Conservation (phyloP, 2,329 filamentous ascomycete genomes). For the Botrytis paeoniae region DNA sequence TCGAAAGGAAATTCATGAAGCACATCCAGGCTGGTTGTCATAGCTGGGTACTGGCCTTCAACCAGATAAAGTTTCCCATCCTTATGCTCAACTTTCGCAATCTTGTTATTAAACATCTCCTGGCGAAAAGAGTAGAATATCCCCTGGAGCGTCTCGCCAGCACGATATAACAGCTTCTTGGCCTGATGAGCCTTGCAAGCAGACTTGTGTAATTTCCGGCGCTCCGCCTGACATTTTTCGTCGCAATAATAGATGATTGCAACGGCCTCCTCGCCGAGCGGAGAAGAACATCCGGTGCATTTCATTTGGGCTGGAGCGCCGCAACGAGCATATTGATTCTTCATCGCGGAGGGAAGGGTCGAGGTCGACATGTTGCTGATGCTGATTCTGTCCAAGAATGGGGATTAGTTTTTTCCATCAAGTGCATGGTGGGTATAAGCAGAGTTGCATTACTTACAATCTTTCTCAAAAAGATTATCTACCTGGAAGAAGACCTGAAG, state of each 20-base stretch:
- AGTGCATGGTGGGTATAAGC: not conserved
- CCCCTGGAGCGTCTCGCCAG: slow-evolving; percentile 16
- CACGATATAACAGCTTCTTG: slow-evolving; percentile 4
- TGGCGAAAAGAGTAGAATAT: slow-evolving; percentile 20
- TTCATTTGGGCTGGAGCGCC: rapidly evolving
- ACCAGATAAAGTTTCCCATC: too few relatives aligned
- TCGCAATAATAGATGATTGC: slow-evolving; percentile 9
- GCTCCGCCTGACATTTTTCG: slow-evolving; percentile 3
- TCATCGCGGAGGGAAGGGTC: not conserved
- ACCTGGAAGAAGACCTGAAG: not conserved
- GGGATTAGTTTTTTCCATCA: not conserved
- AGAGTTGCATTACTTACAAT: not conserved
- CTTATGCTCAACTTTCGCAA: not conserved
- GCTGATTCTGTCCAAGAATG: not conserved
- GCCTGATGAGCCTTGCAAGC: slow-evolving; percentile 2
- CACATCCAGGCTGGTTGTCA: too few relatives aligned
- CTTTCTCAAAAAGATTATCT: not conserved
- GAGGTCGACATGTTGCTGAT: not conserved
- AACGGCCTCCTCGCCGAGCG: not conserved
- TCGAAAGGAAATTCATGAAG: not conserved
- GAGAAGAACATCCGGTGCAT: not conserved
- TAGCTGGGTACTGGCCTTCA: too few relatives aligned
- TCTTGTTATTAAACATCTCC: slow-evolving; percentile 14
- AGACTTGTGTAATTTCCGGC: slow-evolving; percentile 6
- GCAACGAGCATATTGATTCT: not conserved